Conservation (phyloP, 495 filamentous ascomycete genomes). For the Pyrenopolyporus hunteri region DNA sequence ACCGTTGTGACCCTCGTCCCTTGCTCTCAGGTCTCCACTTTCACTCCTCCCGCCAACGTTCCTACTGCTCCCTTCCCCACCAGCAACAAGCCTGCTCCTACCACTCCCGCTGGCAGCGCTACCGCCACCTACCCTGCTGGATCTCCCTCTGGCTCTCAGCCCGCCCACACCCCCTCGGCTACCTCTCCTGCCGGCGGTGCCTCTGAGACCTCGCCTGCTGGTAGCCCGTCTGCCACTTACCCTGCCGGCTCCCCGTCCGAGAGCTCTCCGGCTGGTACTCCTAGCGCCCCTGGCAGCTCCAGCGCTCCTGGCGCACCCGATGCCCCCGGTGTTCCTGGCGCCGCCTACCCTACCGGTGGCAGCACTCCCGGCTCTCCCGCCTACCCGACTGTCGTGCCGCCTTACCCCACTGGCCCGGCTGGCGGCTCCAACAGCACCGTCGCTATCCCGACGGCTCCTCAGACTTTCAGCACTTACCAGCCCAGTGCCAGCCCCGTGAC, state of each 20-base stretch:
- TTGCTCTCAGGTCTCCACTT: constrained; percentile 39
- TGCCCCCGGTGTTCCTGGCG: not conserved
- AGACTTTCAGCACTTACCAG: constrained; percentile 28
- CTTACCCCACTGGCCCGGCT: constrained; percentile 24
- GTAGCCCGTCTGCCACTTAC: constrained; percentile 5
- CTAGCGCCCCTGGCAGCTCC: constrained; percentile 1
- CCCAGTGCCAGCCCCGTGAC: constrained; percentile 24
- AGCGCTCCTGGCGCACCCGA: not conserved
- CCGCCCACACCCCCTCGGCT: constrained; percentile 14
- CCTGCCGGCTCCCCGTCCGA: constrained; percentile 12
- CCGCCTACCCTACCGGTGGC: constrained; percentile 3
- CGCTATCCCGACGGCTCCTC: not conserved
- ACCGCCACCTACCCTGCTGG: constrained; percentile 20
- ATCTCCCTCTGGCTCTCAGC: constrained; percentile 1
- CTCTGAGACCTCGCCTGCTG: not conserved
- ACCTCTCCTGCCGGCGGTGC: constrained; percentile 9
- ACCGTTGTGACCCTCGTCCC: constrained; percentile 39
- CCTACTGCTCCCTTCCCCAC: constrained; percentile 41
- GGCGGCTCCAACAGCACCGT: constrained; percentile 17
- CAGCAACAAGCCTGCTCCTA: constrained; percentile 12
- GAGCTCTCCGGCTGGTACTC: constrained; percentile 13
- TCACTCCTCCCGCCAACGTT: constrained; percentile 38
- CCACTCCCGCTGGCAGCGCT: constrained; percentile 9
- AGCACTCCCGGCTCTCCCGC: constrained; percentile 4
- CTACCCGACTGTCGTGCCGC: constrained; percentile 20